Evolutionary conservation across 306 rosid genomes (phyloP).

Genomic region (Lotus japonicus): DNA sequence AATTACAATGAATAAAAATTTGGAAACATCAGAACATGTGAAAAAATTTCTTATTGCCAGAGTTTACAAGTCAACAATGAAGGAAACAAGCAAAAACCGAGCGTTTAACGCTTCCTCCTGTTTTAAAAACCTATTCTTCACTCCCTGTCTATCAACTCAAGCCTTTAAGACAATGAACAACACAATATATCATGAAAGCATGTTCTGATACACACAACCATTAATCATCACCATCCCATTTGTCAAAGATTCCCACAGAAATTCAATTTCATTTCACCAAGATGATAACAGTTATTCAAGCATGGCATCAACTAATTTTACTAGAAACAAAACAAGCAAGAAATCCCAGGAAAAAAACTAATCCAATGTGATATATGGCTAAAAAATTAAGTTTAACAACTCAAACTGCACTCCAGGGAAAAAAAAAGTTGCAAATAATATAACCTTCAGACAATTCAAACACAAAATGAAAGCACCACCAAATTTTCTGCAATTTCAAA

Average conservation of each 20-base stretch:
- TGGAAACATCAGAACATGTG: not conserved
- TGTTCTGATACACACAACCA: not conserved
- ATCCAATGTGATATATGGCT: not conserved
- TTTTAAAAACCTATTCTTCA: not conserved
- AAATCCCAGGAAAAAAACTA: not conserved
- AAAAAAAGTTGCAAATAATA: not conserved
- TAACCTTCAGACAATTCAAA: not conserved
- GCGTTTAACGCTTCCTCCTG: not conserved
- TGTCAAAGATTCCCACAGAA: not conserved
- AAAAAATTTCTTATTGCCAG: not conserved
- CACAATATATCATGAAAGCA: not conserved
- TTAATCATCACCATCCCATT: not conserved
- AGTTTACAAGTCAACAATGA: not conserved
- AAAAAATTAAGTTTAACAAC: not conserved
- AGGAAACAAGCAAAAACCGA: not conserved
- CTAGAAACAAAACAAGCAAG: not conserved
- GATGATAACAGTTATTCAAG: not conserved
- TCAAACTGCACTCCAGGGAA: not conserved
- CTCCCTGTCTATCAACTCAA: not conserved
- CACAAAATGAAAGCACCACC: not conserved
- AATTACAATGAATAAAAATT: not conserved
- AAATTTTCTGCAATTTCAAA: not conserved
- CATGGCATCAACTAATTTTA: not conserved
- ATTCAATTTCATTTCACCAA: constrained; percentile 1
- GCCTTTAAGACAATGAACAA: not conserved